Evolutionary conservation across 495 filamentous ascomycete species (phyloP).

Genomic region (Pseudomonodictys pantanalensis): DNA sequence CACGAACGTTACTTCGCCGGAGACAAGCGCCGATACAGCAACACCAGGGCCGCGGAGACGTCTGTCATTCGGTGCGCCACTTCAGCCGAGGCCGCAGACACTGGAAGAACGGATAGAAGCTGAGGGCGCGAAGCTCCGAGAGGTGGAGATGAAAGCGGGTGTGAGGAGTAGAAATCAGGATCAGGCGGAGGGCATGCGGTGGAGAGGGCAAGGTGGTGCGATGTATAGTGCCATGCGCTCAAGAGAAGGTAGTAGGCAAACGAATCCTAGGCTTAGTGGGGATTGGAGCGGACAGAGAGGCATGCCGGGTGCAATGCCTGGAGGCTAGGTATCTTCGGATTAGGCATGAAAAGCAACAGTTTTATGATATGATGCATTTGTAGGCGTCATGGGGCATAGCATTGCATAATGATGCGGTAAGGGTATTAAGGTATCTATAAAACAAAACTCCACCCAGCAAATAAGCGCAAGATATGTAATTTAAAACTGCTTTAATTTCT

Average conservation of each 20-base stretch:
- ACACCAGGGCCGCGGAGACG: too few species aligned
- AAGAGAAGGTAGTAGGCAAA: conserved; percentile 4
- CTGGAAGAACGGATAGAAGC: conserved; percentile 27
- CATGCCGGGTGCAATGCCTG: conserved; percentile 29
- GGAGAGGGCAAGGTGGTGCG: conserved; percentile 12
- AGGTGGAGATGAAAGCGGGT: conserved; percentile 29
- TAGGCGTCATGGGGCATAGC: too few species aligned
- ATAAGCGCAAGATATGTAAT: too few species aligned
- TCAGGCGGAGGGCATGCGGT: conserved; percentile 17
- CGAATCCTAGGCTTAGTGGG: conserved; percentile 18
- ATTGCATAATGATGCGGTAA: too few species aligned
- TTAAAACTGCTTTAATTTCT: too few species aligned
- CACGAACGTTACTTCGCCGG: too few species aligned
- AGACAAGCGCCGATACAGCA: too few species aligned
- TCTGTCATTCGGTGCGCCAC: not conserved
- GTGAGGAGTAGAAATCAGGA: conserved; percentile 1
- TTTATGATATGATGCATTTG: too few species aligned
- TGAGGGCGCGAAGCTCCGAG: conserved; percentile 31
- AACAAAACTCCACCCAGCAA: too few species aligned
- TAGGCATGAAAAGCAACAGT: too few species aligned
- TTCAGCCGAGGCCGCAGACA: conserved; percentile 1
- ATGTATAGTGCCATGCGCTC: not conserved
- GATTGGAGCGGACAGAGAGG: conserved; percentile 30
- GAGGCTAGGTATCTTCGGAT: too few species aligned
- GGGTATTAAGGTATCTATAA: too few species aligned